Conservation (phyloP, 805 yeast species). For the Zygoascus tannicola region DNA sequence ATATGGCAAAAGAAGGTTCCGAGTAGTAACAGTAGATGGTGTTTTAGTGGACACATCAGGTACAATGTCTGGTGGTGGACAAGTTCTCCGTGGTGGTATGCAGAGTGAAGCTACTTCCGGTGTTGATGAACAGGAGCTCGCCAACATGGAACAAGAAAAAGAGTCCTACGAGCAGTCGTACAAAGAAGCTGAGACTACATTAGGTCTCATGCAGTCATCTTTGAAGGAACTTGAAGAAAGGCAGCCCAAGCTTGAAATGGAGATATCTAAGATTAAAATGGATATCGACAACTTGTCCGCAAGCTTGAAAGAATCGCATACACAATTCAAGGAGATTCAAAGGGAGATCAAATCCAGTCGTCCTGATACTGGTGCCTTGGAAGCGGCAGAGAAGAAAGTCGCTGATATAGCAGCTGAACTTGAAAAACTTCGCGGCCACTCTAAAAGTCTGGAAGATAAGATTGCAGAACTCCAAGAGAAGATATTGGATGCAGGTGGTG, state of each 20-base stretch:
- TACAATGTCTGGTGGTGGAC: slow-evolving; percentile 95
- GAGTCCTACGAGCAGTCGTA: slow-evolving; percentile 45
- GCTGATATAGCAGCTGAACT: slow-evolving; percentile 34
- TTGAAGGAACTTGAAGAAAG: slow-evolving; percentile 51
- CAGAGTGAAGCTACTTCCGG: slow-evolving; percentile 27
- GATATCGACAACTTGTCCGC: slow-evolving; percentile 54
- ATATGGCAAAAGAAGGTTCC: slow-evolving; percentile 66
- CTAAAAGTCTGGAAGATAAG: slow-evolving; percentile 44
- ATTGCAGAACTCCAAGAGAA: slow-evolving; percentile 59
- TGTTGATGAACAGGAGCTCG: slow-evolving; percentile 50
- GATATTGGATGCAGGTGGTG: slow-evolving; percentile 89
- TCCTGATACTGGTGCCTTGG: slow-evolving; percentile 27
- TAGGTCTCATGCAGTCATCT: slow-evolving; percentile 49
- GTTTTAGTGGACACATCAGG: slow-evolving; percentile 88
- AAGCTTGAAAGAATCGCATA: slow-evolving; percentile 42
- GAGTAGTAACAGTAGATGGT: slow-evolving; percentile 91
- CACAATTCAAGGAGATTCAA: slow-evolving; percentile 31
- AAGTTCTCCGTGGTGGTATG: slow-evolving; percentile 66
- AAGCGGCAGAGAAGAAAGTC: slow-evolving; percentile 29
- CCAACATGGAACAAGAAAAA: slow-evolving; percentile 43
- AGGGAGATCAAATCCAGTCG: slow-evolving; percentile 19
- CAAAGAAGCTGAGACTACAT: slow-evolving; percentile 36
- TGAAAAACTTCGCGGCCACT: slow-evolving; percentile 40
- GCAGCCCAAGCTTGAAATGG: slow-evolving; percentile 59
- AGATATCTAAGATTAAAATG: slow-evolving; percentile 47